Base-by-base conservation (phyloP, 768 basidiomycete genomes). In the Cubamyces lactineus region DNA sequence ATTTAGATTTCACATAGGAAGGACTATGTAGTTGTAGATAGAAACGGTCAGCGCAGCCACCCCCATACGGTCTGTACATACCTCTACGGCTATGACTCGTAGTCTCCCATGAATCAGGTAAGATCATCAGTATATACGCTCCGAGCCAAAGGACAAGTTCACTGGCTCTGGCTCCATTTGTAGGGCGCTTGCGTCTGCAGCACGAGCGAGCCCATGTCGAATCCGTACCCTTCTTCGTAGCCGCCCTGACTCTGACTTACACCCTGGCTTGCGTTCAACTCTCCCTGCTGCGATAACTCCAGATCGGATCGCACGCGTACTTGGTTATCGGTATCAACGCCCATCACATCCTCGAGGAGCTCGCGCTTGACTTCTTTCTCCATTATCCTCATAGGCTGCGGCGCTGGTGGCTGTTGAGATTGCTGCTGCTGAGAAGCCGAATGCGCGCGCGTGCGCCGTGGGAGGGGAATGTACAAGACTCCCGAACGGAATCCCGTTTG, bases 161-260 rank as follows among this genome's bases (percentile, higher is more conserved):
- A 48, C 48, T 49, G 54, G 11, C 48, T 62, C 61, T 61, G 54
- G 43, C 61, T 62, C 49, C 57, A 59, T 41, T 34, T 30, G 17
- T 59, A 63, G 40, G 47, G 53, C 28, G 40, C 24, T 53, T 63
- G 62, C 52, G 62, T 63, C 62, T 59, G 53, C 53, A 63, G 53
- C 30, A 59, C 46, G 11, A 63, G 9, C 47, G 46, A 47, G 30
- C 57, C 47, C 45, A 59, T 42, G 46, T 59, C 57, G 46, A 63
- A 59, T 1, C 62, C 62, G 15, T 55, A 63, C 9, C 57, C 57
- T 41, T 63, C 62, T 19, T 48, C 49, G 42, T 59, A 63, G 23
- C 57, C 52, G 5, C 26, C 26, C 24, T 24, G 48, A 16, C 48
- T 49, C 48, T 49, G 23, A 16, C 24, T 17, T 28, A 2, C 8